Conservation (phyloP, 192 early-diverging fungal species). For the Backusella sp. region DNA sequence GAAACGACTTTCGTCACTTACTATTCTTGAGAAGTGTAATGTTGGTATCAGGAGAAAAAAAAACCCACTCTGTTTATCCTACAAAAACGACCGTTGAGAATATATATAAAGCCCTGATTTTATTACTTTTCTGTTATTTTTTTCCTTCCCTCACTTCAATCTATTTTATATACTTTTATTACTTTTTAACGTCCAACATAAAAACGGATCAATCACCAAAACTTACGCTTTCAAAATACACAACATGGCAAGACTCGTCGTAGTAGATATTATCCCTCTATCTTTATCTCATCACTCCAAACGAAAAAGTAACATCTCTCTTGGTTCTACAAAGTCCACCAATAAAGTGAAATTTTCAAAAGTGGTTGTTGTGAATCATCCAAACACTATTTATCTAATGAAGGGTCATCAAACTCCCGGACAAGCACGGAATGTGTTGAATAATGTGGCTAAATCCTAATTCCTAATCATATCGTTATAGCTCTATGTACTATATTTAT, state of each 20-base stretch:
- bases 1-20: not conserved
- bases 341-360: conserved; percentile 4
- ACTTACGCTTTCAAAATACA: not conserved
- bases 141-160: not conserved
- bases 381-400: conserved; percentile 3
- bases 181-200: not conserved
- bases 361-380: not conserved
- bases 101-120: not conserved
- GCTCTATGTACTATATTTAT: conserved; percentile 2
- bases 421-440: conserved; percentile 3
- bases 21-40: not conserved
- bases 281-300: not conserved
- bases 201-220: not conserved
- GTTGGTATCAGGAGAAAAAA: not conserved
- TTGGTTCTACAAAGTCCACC: not conserved
- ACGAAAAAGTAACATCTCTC: not conserved
- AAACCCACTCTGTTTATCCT: not conserved
- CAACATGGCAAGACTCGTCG: not conserved
- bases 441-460: not conserved
- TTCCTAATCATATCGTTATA: not conserved
- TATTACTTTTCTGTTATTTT: not conserved
- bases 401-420: conserved; percentile 4
- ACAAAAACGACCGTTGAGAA: not conserved
- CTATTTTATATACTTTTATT: not conserved
- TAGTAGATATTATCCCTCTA: not conserved